A percentile compares a stretch with the other conserved stretches of the same genome.
phyloP scores from a whole-genome alignment of 306 rosid genomes.

The Rosa rugosa region DNA sequence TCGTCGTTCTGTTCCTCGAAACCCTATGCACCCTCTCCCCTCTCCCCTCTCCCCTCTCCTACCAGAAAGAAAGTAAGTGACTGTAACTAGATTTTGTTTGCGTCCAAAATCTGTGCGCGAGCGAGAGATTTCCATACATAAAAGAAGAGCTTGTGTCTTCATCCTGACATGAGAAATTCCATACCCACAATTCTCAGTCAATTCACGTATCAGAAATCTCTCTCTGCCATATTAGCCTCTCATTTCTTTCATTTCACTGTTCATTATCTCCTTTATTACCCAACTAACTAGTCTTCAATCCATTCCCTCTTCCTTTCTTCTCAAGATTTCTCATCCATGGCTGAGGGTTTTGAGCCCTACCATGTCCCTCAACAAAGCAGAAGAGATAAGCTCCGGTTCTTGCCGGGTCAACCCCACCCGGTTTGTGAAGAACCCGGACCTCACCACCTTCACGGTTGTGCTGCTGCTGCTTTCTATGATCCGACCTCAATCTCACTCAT shows the following conservation, averaged over 20 bases:
- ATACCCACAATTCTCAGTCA: slow-evolving; percentile 24
- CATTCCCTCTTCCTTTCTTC: background rate
- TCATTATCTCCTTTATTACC: background rate
- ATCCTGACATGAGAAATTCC: slow-evolving; percentile 23
- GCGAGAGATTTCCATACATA: slow-evolving; percentile 14
- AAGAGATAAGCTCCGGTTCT: slow-evolving; percentile 68
- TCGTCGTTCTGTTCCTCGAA: slow-evolving; percentile 49
- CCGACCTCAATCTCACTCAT: slow-evolving; percentile 38
- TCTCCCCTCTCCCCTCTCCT: background rate
- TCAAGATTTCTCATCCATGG: slow-evolving; percentile 40
- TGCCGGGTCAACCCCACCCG: slow-evolving; percentile 28
- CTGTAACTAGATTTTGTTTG: slow-evolving; percentile 14
- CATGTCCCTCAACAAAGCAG: slow-evolving; percentile 87
- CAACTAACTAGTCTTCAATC: background rate
- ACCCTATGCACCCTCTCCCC: slow-evolving; percentile 40
- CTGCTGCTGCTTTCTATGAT: slow-evolving; percentile 45
- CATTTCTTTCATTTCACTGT: background rate
- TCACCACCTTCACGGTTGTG: slow-evolving; percentile 28
- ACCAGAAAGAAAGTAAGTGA: slow-evolving; percentile 9
- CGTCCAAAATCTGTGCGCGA: slow-evolving; percentile 13
- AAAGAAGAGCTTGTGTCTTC: slow-evolving; percentile 14
- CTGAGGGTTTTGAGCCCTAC: slow-evolving; percentile 65
- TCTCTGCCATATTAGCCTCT: slow-evolving; percentile 21
- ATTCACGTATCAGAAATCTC: slow-evolving; percentile 20
- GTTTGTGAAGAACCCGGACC: slow-evolving; percentile 25